Evolutionary conservation across 148 eudicot genomes (phyloP), one percentile per base, ranked within the genome.

Genomic region (Rhododendron molle): DNA sequence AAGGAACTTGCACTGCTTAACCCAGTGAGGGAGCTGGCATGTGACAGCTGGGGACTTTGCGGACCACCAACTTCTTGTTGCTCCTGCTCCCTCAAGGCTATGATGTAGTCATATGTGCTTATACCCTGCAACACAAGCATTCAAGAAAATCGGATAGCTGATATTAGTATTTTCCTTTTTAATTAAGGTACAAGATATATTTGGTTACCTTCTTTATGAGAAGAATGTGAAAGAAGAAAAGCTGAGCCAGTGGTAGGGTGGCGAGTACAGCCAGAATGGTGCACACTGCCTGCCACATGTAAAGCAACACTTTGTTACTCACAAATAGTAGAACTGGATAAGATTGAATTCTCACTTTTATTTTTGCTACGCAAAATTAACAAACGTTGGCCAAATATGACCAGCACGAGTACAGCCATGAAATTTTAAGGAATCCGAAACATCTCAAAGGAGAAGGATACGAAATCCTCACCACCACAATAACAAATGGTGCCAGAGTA

Each of bases 1-100:
- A 97, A 93, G 71, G 99, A 97, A 84, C 99, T 97, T 77, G 98
- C 94, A 84, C 99, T 97, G 92, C 99, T 97, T 88, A 97, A 44
- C 76, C 98, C 96, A 23, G 99, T 97, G 82, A 94, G 89, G 69
- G 99, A 97, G 93, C 99, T 97, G 34, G 87, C 95, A 82, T 88
- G 94, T 60, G 99, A 97, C 98, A 97, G 92, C 85, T 97, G 99
- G 65, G 98, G 98, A 86, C 99, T 97, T 87, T 95, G 99, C 84
- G 94, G 98, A 28, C 96, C 98, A 60, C 93, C 98, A 60, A 82
- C 90, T 81, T 89, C 98, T 90, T 92, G 94, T 85, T 96, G 98
- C 73, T 97, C 99, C 87, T 97, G 99, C 84, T 97, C 99, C 85
- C 99, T 92, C 83, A 97, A 88, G 80, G 99, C 99, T 87, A 97